Percentiles rank a stretch among this genome's conserved stretches.
These are phyloP conservation scores for Lagenidium giganteum DNA, from an alignment of 352 stramenopile genomes.

Conservation along the genomic window DNA sequence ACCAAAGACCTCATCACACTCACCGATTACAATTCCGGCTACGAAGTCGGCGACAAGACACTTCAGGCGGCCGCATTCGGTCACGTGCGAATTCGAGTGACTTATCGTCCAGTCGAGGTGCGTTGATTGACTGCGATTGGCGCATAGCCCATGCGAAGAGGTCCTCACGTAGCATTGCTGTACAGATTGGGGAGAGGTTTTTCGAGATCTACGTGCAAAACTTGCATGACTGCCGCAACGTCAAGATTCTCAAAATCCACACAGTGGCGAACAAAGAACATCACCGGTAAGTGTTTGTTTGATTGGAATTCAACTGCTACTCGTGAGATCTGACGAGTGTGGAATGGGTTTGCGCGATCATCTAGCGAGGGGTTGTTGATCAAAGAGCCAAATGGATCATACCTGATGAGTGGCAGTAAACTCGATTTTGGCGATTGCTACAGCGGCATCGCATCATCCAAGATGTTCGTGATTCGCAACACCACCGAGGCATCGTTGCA, in stretches of 20 bases:
- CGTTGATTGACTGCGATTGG: conserved; percentile 10
- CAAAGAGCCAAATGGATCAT: conserved; percentile 77
- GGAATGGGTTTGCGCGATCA: too few relatives aligned
- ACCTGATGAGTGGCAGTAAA: conserved; percentile 83
- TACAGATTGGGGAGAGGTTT: conserved; percentile 75
- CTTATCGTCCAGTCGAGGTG: conserved; percentile 78
- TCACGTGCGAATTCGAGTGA: conserved; percentile 82
- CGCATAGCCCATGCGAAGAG: too few relatives aligned
- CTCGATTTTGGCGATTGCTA: conserved; percentile 89
- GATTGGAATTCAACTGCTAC: background rate
- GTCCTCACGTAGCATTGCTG: conserved; percentile 4
- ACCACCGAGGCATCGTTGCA: conserved; percentile 80
- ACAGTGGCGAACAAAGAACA: conserved; percentile 86
- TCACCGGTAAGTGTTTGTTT: conserved; percentile 45
- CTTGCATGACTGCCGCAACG: conserved; percentile 77
- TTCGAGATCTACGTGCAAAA: conserved; percentile 88
- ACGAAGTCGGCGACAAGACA: conserved; percentile 75
- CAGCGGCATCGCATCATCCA: conserved; percentile 75
- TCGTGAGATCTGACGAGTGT: background rate
- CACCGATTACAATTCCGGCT: conserved; percentile 85
- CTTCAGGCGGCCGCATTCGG: conserved; percentile 79
- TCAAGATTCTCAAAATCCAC: conserved; percentile 85
- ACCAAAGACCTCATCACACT: conserved; percentile 71
- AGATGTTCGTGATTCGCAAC: conserved; percentile 79
- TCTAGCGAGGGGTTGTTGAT: conserved; percentile 83